Conservation (phyloP, 192 early-diverging fungal species). For the Glomus cerebriforme region DNA sequence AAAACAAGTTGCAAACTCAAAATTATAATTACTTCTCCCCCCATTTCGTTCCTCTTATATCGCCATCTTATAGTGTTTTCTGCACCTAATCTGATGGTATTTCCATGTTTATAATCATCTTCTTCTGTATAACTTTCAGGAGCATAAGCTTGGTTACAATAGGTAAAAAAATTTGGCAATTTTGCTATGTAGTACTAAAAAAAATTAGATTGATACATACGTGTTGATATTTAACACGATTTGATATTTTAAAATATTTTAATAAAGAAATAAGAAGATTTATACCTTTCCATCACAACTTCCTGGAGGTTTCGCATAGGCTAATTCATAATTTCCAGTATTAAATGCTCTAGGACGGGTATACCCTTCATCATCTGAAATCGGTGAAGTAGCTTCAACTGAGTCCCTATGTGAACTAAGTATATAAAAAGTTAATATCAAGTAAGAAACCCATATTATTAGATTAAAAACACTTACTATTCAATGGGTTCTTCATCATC, state of each 20-base stretch:
- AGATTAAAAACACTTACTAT: background rate
- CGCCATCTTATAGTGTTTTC: conserved; percentile 84
- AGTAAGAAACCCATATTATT: background rate
- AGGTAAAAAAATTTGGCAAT: conserved; percentile 68
- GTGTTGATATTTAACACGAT: background rate
- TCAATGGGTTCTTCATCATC: background rate
- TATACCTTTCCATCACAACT: background rate
- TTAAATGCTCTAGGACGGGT: background rate
- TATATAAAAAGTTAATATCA: background rate
- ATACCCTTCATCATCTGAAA: background rate
- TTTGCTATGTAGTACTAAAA: conserved; percentile 34
- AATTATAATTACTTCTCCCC: background rate
- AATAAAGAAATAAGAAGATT: background rate
- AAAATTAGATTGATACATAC: background rate
- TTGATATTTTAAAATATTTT: background rate
- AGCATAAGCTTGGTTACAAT: conserved; percentile 67
- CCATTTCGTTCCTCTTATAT: conserved; percentile 40
- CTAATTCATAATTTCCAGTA: background rate
- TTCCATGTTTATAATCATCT: conserved; percentile 31
- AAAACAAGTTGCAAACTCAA: background rate
- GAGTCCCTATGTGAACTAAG: background rate
- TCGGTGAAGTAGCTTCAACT: background rate
- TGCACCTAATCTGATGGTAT: conserved; percentile 50
- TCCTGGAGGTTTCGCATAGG: background rate
- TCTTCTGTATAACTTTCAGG: conserved; percentile 53